Conservation (phyloP, 1,139 yeast species). For the Yamadazyma oceani region DNA sequence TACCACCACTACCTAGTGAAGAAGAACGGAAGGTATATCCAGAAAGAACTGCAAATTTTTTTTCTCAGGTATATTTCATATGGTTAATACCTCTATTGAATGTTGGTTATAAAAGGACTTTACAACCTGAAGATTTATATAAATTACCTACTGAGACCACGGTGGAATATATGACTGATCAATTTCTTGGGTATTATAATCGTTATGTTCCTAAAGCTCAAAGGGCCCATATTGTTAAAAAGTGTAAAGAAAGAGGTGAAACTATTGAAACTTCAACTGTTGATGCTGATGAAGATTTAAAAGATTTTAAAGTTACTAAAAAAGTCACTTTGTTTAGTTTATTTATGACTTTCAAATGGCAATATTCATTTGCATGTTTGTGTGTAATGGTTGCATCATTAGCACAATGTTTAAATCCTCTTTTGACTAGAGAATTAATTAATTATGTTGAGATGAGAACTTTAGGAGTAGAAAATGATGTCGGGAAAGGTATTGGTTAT, state of each 20-base stretch:
- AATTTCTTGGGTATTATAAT: constrained; percentile 31
- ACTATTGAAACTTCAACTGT: constrained; percentile 22
- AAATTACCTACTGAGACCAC: constrained; percentile 49
- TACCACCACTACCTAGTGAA: constrained; percentile 54
- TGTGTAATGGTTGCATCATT: constrained; percentile 21
- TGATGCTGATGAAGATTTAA: constrained; percentile 24
- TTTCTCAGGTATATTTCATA: constrained; percentile 42
- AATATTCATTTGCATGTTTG: constrained; percentile 24
- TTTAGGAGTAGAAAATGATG: constrained; percentile 20
- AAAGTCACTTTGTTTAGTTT: constrained; percentile 20
- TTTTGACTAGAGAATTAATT: constrained; percentile 30
- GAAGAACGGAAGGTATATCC: constrained; percentile 44
- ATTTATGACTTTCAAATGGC: constrained; percentile 29
- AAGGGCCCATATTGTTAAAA: constrained; percentile 20
- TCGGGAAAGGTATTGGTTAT: constrained; percentile 40
- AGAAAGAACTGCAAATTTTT: constrained; percentile 23
- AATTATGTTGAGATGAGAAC: constrained; percentile 27
- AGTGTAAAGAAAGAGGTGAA: constrained; percentile 29
- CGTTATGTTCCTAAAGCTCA: constrained; percentile 29
- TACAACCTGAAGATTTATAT: constrained; percentile 64
- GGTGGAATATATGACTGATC: constrained; percentile 45
- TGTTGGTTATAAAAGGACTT: constrained; percentile 66
- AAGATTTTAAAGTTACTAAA: constrained; percentile 25
- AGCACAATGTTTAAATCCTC: constrained; percentile 27
- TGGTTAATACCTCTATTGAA: constrained; percentile 62